Evolutionary conservation across 805 yeast genomes (phyloP), one percentile per base, ranked within the genome.

Genomic region (Lachancea sp.): DNA sequence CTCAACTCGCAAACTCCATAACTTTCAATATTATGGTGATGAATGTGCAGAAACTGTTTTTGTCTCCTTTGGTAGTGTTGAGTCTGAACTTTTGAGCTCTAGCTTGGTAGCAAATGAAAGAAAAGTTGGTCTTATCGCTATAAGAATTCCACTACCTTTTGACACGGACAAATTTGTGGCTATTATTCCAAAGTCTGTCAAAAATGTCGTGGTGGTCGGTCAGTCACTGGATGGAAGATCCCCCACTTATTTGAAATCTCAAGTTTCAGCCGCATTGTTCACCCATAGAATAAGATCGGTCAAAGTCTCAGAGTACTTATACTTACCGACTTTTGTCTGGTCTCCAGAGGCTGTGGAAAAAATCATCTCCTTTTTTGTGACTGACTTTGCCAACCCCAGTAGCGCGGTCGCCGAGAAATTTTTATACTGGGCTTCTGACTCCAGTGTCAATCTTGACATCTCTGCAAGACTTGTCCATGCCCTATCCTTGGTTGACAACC

Each of bases 121-220:
- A 13, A 61, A 68, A n/a, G 72, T 77, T 38, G 95, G 88, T 48
- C 75, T 81, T 36, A 61, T 89, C 42, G 72, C 80, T 41, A 74
- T 80, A 36, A 76, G 96, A 63, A 76, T 85, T 32, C 90, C 94
- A 41, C 65, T 80, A 39, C 96, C 96, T 9, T 87, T 88, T 63
- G 77, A 80, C 51, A 69, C 74, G 24, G 69, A 67, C 23, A 74
- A 73, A 49, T 87, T 88, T 58, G 65, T 75, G 38, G 56, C 67
- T 3, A 56, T 71, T 8, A 67, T 89, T 38, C 90, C 95, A 21
- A 46, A 60, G 3, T 59, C 82, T 3, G 65, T 80, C 16, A 70
- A 72, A 48, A 71, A 72, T 44, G 63, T 89, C 40, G 78, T 83
- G 34, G 84, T 87, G 22, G 65, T 89, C 47, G 80, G 80, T 34